phyloP scores from a whole-genome alignment of 1,284 basidiomycete genomes.

The Wallemia mellicola region DNA sequence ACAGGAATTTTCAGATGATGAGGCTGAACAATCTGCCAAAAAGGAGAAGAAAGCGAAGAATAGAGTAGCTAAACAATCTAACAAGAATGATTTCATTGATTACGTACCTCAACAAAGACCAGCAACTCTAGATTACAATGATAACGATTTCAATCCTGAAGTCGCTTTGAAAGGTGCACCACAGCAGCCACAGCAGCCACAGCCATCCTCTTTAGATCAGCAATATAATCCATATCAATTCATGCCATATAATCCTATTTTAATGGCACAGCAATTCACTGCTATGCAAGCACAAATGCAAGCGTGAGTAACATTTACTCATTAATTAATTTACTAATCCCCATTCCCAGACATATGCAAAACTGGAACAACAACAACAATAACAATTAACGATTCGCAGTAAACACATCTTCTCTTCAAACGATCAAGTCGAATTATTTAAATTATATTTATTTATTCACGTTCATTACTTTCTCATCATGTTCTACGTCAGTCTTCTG shows the following conservation, averaged over 20 bases:
- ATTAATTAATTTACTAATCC: not conserved
- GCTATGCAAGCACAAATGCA: not conserved
- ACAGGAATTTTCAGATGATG: not conserved
- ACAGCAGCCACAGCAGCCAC: not conserved
- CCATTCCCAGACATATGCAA: not conserved
- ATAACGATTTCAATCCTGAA: not conserved
- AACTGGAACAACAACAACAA: not conserved
- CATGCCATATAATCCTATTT: not conserved
- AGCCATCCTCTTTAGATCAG: not conserved
- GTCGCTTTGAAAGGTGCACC: not conserved
- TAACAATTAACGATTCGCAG: too few relatives aligned
- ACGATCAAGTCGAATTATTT: too few relatives aligned
- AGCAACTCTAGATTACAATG: not conserved
- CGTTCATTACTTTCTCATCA: not conserved
- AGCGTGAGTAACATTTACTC: not conserved
- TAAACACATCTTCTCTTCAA: too few relatives aligned
- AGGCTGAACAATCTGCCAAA: not conserved
- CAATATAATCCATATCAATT: not conserved
- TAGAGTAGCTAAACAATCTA: not conserved
- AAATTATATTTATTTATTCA: not conserved
- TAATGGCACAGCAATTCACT: not conserved
- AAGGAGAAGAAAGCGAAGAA: not conserved
- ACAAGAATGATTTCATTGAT: not conserved
- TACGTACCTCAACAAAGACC: not conserved
- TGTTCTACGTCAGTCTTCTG: not conserved